Evolutionary conservation across 2,329 filamentous ascomycete genomes (phyloP).

Genomic region (Trichophyton simii): DNA sequence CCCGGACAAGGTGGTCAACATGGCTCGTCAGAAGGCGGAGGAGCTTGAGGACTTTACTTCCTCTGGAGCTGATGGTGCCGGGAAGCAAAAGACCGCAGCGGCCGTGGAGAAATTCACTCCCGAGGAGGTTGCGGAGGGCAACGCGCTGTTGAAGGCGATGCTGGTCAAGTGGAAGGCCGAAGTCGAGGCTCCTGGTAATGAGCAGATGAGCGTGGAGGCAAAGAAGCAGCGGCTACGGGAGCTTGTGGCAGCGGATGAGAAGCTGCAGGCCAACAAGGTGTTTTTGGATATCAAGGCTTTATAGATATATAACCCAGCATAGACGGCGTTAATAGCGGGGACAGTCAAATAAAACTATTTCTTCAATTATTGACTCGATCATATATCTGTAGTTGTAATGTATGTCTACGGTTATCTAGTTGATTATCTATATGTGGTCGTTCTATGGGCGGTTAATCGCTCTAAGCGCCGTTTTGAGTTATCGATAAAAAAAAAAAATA

Average conservation of each 20-base stretch:
- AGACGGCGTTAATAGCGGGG: background rate
- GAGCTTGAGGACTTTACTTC: constrained; percentile 81
- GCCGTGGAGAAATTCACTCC: constrained; percentile 49
- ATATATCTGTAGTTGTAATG: no score
- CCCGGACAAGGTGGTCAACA: constrained; percentile 90
- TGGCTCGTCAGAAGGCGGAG: constrained; percentile 98
- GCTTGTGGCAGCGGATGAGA: constrained; percentile 60
- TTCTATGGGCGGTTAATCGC: no score
- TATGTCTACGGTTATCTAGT: no score
- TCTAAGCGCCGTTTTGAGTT: no score
- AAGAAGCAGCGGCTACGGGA: constrained; percentile 69
- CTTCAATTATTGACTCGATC: no score
- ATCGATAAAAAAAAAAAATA: no score
- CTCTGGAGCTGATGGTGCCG: constrained; percentile 29
- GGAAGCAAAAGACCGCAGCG: constrained; percentile 13
- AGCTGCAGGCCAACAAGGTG: constrained; percentile 45
- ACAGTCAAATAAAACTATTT: no score
- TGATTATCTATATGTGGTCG: no score
- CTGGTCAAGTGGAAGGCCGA: constrained; percentile 72
- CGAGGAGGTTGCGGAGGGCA: constrained; percentile 81
- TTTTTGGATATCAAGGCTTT: constrained; percentile 38
- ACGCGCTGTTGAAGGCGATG: constrained; percentile 68
- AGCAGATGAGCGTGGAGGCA: constrained; percentile 53
- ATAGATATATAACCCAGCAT: constrained; percentile 17
- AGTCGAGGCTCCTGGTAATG: constrained; percentile 49